These are phyloP conservation scores for Nemania sp. DNA, from an alignment of 2,329 filamentous ascomycete genomes.

Conservation along the genomic window DNA sequence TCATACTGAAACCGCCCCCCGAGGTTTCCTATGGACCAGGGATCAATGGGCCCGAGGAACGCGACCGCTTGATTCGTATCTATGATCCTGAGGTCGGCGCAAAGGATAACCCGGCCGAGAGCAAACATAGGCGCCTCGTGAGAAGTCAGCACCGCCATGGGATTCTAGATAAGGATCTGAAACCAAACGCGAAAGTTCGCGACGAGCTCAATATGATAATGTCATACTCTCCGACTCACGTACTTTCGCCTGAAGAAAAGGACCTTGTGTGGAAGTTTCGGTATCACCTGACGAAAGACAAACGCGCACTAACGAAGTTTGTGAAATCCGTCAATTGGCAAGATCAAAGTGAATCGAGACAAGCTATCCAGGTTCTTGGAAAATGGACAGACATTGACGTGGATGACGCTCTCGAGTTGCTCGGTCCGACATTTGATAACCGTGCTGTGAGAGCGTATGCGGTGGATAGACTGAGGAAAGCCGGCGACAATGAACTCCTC, in stretches of 20 bases:
- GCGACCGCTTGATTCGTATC: slow-evolving; percentile 73
- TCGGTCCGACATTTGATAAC: slow-evolving; percentile 92
- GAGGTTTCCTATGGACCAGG: slow-evolving; percentile 90
- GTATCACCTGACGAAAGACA: slow-evolving; percentile 91
- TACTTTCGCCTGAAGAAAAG: slow-evolving; percentile 86
- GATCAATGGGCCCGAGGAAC: slow-evolving; percentile 70
- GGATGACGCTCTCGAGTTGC: slow-evolving; percentile 90
- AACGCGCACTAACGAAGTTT: slow-evolving; percentile 91
- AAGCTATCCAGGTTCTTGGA: slow-evolving; percentile 85
- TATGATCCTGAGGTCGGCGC: slow-evolving; percentile 94
- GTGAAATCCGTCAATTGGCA: slow-evolving; percentile 97
- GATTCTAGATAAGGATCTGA: slow-evolving; percentile 92
- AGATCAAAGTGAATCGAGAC: slow-evolving; percentile 80
- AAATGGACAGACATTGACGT: slow-evolving; percentile 98
- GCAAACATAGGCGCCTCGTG: slow-evolving; percentile 89
- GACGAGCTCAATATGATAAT: slow-evolving; percentile 92
- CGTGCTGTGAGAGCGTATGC: slow-evolving; percentile 88
- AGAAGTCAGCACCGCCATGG: slow-evolving; percentile 88
- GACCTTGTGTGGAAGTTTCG: slow-evolving; percentile 97
- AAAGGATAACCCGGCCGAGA: slow-evolving; percentile 90
- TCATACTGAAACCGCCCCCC: slow-evolving; percentile 77
- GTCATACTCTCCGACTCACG: slow-evolving; percentile 89
- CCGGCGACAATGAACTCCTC: slow-evolving; percentile 88
- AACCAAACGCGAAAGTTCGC: slow-evolving; percentile 92
- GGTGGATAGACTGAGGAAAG: slow-evolving; percentile 86